Conservation (phyloP, 2,329 filamentous ascomycete species). For the Chaetoscypha palmicola region DNA sequence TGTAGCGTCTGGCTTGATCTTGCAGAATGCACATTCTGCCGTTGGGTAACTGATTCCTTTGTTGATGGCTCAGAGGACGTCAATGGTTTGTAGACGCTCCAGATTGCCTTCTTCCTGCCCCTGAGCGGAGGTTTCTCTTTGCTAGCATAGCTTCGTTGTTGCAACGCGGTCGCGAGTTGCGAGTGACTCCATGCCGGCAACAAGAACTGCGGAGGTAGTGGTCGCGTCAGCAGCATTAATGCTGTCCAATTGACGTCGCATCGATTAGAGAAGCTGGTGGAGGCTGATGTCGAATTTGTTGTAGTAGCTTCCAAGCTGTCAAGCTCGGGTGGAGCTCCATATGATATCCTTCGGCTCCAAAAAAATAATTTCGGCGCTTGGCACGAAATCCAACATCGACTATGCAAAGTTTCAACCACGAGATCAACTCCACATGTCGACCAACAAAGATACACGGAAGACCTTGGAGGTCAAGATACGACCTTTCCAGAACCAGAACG, state of each 20-base stretch:
- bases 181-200: conserved; percentile 34
- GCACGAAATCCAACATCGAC: not conserved
- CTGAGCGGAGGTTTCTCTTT: not conserved
- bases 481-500: conserved; percentile 19
- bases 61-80: no score
- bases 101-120: not conserved
- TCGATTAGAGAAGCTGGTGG: not conserved
- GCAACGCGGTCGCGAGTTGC: conserved; percentile 24
- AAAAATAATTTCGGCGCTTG: not conserved
- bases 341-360: not conserved
- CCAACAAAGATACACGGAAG: conserved; percentile 23
- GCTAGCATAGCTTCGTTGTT: conserved; percentile 12
- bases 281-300: not conserved
- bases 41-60: no score
- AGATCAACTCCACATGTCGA: conserved; percentile 17
- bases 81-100: no score
- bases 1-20: no score
- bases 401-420: conserved; percentile 9
- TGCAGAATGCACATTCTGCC: no score
- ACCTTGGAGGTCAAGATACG: conserved; percentile 31
- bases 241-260: conserved; percentile 5
- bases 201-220: conserved; percentile 37
- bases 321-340: not conserved
- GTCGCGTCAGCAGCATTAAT: conserved; percentile 39
- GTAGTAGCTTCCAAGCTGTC: not conserved